Conservation (phyloP, 208 protist species). For the Trypanosoma lewisi region DNA sequence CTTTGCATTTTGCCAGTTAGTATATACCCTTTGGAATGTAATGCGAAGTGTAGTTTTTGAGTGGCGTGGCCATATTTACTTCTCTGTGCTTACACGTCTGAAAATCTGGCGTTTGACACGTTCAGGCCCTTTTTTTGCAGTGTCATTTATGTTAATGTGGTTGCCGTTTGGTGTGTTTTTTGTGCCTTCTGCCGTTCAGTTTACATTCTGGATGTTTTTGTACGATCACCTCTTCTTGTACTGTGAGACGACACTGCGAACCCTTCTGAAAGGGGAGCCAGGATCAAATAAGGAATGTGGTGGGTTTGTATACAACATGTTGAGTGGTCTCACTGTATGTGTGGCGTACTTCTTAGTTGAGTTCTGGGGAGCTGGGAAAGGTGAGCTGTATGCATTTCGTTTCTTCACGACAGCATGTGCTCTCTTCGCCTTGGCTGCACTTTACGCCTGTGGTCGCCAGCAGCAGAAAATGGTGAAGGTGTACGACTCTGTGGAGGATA, state of each 20-base stretch:
- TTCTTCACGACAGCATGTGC: conserved; percentile 23
- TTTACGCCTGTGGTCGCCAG: conserved; percentile 18
- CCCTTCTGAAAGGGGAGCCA: neutral
- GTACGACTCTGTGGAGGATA: neutral
- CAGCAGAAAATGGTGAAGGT: neutral
- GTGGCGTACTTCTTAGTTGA: conserved; percentile 17
- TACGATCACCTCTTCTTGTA: conserved; percentile 19
- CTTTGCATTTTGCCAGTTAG: conserved; percentile 22
- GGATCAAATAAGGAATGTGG: neutral
- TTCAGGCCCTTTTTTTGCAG: conserved; percentile 21
- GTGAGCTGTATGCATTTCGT: conserved; percentile 10
- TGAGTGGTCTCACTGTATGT: conserved; percentile 8
- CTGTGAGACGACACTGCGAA: conserved; percentile 7
- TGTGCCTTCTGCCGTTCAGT: conserved; percentile 7
- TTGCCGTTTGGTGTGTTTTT: conserved; percentile 5
- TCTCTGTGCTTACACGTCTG: neutral
- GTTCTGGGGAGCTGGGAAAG: neutral
- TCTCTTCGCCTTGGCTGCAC: conserved; percentile 3
- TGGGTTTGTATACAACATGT: neutral
- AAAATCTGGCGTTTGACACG: conserved; percentile 7
- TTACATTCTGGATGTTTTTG: conserved; percentile 19
- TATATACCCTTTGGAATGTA: conserved; percentile 26
- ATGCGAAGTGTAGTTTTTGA: conserved; percentile 12
- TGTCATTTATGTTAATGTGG: conserved; percentile 25
- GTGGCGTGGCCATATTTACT: neutral